Conservation (phyloP, 2,329 filamentous ascomycete species). For the Fonsecaea pedrosoi region DNA sequence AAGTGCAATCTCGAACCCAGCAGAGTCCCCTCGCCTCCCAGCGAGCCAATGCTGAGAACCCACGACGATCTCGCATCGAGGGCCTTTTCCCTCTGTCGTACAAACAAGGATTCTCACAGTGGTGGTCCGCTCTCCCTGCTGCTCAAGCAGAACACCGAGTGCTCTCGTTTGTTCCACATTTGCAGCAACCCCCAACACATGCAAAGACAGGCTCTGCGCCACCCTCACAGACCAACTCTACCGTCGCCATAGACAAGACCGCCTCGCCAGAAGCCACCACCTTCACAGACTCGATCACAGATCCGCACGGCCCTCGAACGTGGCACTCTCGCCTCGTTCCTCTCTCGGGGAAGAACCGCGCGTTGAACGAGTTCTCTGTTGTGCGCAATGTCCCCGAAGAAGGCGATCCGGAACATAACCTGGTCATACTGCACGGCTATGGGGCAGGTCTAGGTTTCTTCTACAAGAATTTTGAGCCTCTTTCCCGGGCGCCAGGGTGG, state of each 20-base stretch:
- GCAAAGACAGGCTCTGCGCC: conserved; percentile 66
- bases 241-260: conserved; percentile 48
- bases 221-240: conserved; percentile 48
- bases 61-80: conserved; percentile 40
- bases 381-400: conserved; percentile 64
- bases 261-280: conserved; percentile 47
- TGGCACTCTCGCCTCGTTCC: conserved; percentile 88
- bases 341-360: conserved; percentile 83
- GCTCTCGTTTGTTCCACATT: conserved; percentile 81
- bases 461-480: conserved; percentile 94
- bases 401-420: conserved; percentile 80
- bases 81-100: conserved; percentile 84
- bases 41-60: conserved; percentile 47
- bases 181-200: conserved; percentile 73
- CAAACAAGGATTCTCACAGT: conserved; percentile 89
- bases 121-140: conserved; percentile 89
- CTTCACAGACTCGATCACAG: conserved; percentile 61
- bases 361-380: conserved; percentile 90
- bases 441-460: conserved; percentile 96
- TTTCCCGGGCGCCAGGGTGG: conserved; percentile 80
- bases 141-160: conserved; percentile 86
- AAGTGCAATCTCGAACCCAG: conserved; percentile 46
- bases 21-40: conserved; percentile 58
- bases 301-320: conserved; percentile 82
- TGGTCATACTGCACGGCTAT: conserved; percentile 97